phyloP scores from a whole-genome alignment of 2,329 filamentous ascomycete genomes.

The Paecilomyces sp. region DNA sequence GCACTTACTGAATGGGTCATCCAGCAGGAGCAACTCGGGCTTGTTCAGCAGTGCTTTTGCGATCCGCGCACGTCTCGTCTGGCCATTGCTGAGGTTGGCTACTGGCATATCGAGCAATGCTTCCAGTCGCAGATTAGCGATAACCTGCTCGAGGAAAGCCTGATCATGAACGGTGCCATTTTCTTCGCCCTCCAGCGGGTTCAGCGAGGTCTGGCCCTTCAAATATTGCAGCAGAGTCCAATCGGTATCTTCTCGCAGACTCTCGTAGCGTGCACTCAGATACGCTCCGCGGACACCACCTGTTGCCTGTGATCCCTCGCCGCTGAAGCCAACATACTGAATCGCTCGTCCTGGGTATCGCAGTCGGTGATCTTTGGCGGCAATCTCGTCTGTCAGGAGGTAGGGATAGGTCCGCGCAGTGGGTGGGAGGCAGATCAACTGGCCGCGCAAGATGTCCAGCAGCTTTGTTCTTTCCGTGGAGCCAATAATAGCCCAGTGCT shows the following conservation, averaged over 20 bases:
- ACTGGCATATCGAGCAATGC: conserved; percentile 73
- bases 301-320: conserved; percentile 51
- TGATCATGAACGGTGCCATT: conserved; percentile 45
- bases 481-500: conserved; percentile 71
- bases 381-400: conserved; percentile 57
- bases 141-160: conserved; percentile 53
- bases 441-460: conserved; percentile 68
- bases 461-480: conserved; percentile 76
- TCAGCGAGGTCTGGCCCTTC: conserved; percentile 73
- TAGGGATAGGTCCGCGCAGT: conserved; percentile 71
- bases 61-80: conserved; percentile 79
- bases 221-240: conserved; percentile 78
- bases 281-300: conserved; percentile 61
- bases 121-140: conserved; percentile 61
- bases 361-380: conserved; percentile 42
- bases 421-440: conserved; percentile 68
- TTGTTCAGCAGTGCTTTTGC: conserved; percentile 72
- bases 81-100: conserved; percentile 86
- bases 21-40: conserved; percentile 76
- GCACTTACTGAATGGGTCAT: conserved; percentile 74
- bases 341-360: conserved; percentile 62
- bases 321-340: conserved; percentile 85
- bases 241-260: conserved; percentile 75
- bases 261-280: conserved; percentile 85
- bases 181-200: conserved; percentile 55